Base-by-base conservation (phyloP, 306 rosid genomes). In the Datisca glomerata region DNA sequence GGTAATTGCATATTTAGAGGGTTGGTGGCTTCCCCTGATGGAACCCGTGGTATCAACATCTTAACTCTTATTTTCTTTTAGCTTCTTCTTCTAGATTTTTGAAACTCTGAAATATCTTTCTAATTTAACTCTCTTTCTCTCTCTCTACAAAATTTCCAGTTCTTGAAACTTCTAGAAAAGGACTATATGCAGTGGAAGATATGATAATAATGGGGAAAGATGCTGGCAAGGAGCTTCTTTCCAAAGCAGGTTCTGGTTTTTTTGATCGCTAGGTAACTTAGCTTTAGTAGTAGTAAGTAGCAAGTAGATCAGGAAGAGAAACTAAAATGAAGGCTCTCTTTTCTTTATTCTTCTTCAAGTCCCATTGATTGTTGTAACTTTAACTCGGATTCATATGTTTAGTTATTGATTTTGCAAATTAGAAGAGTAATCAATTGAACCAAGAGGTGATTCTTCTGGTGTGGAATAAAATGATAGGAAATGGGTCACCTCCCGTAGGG, bases 151-250 rank as follows among this genome's bases (percentile, higher is more conserved):
- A n/a, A n/a, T n/a, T 68, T 53, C 21, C 66, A 85, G 95, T 85
- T 56, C 76, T 80, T 7, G 84, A 85, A 62, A 85, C 93, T 20
- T 76, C 86, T n/a, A 70, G 95, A 72, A 59, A 54, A 55, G 95
- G 84, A 46, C 74, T 40, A 15, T 85, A 73, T 41, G 61, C 86
- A 19, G 21, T 34, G 22, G 74, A 76, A 35, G 95, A 85, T 41
- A 85, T 85, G 95, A 35, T 79, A 21, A 47, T 51, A 55, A 85
- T 85, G 71, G 95, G 95, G 39, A 66, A 66, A 67, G 95, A 80
- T 61, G 95, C 95, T 18, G 93, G 95, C 7, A 52, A 70, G 71
- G 95, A 85, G 71, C 93, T 85, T 36, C 87, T 85, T 35, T 68
- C 81, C 39, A 72, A 41, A 13, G 95, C 95, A 24, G 95, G 93